Evolutionary conservation across 192 early-diverging fungal genomes (phyloP), one percentile per base, ranked within the genome.

Genomic region (Coemansia reversa): DNA sequence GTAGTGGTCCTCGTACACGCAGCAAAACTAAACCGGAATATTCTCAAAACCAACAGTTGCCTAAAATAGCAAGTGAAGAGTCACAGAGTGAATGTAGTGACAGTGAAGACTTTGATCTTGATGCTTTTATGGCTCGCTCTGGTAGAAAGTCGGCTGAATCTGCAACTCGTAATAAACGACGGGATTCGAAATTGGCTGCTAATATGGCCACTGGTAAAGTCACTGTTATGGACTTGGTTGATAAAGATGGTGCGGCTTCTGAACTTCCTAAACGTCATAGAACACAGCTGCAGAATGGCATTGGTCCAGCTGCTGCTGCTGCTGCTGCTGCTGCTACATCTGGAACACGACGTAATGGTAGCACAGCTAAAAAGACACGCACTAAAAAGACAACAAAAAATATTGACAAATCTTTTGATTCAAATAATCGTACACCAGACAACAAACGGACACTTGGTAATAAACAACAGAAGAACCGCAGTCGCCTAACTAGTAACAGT

Each of bases 51-150:
- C 35, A 39, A 1, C 35, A 39, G 35, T 1, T n/a, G n/a, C n/a
- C 35, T 39, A 11, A 39, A 28, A 3, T 4, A 1, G 18, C 8
- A 42, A 4, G 22, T 1, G 49, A 60, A 45, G 39, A 24, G 5
- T 20, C 22, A 4, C 24, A 4, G 22, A 33, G 27, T 1, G 32
- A 48, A 18, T 47, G 33, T 20, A 51, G 51, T 16, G 56, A 58
- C 32, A 58, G 64, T 47, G 64, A 66, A 28, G 20, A 55, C 28
- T 66, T 66, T 66, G 64, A 66, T 23, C 48, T 66, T 12, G 64
- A 66, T 50, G n/a, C 48, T 7, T 35, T 58, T 39, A 23, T 66
- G 49, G 56, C 48, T 30, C 49, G 24, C 47, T 16, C 45, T 9
- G 32, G 50, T 28, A 22, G 53, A 24, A 63, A 47, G 52, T 6